Base-by-base conservation (phyloP, 805 yeast species). In the Hanseniaspora mollemarum region DNA sequence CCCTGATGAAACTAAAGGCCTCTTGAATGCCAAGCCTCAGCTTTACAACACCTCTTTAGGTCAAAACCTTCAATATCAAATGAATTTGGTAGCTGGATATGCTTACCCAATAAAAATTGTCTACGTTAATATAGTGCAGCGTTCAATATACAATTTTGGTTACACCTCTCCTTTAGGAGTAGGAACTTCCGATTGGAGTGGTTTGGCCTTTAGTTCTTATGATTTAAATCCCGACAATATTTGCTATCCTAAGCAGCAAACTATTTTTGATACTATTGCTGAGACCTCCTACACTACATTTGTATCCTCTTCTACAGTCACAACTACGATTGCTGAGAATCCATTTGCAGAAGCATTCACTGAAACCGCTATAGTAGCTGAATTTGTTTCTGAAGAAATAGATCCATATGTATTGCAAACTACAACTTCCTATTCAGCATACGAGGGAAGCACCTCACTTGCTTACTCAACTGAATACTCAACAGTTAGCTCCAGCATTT, bases 101-200 rank as follows among this genome's bases (percentile, higher is more conserved):
- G 60, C 57, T 43, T 65, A 64, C 49, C 68, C 68, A 7, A 40
- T 62, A 1, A 57, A 62, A 53, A 45, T 62, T 22, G 56, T 59
- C 12, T 59, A 52, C 32, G 51, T 54, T 16, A 62, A 64, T 43
- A 49, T 51, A 25, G 49, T 43, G 12, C 49, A 46, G 37, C 43
- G 46, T 8, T 57, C 55, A 22, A 49, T 49, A 12, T 42, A 56
- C 25, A 44, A 46, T 7, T 52, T 57, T n/a, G 31, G 52, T 10
- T 57, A 57, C 37, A 52, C 54, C 1, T 52, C 49, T 31, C 65
- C 65, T 3, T 52, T 35, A 28, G 61, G 61, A 10, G 49, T 43
- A 4, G 32, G 41, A 4, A 52, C 52, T 44, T 50, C 43, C 4
- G 58, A 53, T 28, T 58, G 56, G 55, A 53, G n/a, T n/a, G n/a